phyloP scores from a whole-genome alignment of 75 land plant genomes.

The Chamaecyparis obtusa region DNA sequence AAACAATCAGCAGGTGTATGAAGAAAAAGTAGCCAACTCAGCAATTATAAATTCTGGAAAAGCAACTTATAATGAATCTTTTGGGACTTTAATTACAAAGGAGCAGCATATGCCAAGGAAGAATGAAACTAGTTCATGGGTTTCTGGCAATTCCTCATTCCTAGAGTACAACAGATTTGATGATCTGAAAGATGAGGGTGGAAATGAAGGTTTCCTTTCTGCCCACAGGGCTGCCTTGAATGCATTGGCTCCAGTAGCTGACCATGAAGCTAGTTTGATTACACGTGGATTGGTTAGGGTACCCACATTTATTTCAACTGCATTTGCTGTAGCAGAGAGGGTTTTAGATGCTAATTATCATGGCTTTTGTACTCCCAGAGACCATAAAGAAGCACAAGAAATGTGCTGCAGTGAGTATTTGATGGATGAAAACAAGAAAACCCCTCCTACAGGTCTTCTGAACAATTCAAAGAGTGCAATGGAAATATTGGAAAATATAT shows the following conservation, averaged over 20 bases:
- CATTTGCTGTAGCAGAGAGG: not conserved
- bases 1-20: not conserved
- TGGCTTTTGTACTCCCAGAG: not conserved
- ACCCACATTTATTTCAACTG: constrained; percentile 1
- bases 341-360: not conserved
- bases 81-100: not conserved
- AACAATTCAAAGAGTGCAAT: constrained; percentile 9
- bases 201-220: constrained; percentile 6
- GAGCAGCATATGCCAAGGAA: not conserved
- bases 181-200: not conserved
- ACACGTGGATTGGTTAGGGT: constrained; percentile 2
- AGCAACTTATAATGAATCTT: not conserved
- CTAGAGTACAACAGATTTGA: not conserved
- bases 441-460: not conserved
- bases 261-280: constrained; percentile 8
- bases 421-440: not conserved
- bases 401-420: not conserved
- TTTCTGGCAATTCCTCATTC: not conserved
- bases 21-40: not conserved
- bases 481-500: not conserved
- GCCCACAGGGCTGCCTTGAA: not conserved
- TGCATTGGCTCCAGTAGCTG: not conserved
- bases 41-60: constrained; percentile 1
- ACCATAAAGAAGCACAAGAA: not conserved
- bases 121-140: not conserved